Percentiles rank a stretch among this genome's conserved stretches.
Evolutionary conservation across 2,329 filamentous ascomycete species (phyloP).

Genomic region (Lachnellula arida): DNA sequence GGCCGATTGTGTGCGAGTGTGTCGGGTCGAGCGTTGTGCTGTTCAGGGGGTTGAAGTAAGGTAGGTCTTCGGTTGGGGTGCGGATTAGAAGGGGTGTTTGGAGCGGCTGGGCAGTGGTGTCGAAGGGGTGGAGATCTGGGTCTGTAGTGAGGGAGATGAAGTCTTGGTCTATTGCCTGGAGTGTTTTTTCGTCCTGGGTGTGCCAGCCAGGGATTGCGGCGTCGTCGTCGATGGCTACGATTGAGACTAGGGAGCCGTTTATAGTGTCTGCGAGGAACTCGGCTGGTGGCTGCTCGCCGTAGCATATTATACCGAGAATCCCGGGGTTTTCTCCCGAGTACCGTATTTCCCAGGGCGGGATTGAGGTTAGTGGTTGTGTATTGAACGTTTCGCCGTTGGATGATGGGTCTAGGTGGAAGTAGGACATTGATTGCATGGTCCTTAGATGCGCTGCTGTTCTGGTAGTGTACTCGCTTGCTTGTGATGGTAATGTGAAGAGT

Average conservation of each 20-base stretch:
- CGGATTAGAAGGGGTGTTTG: conserved; percentile 30
- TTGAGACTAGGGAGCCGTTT: conserved; percentile 64
- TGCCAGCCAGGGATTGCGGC: conserved; percentile 42
- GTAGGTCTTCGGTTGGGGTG: conserved; percentile 50
- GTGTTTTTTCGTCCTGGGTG: background rate
- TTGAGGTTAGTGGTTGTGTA: conserved; percentile 48
- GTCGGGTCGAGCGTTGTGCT: conserved; percentile 55
- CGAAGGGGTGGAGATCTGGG: conserved; percentile 7
- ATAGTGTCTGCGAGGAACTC: conserved; percentile 59
- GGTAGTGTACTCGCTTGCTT: conserved; percentile 49
- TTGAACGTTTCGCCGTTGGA: conserved; percentile 32
- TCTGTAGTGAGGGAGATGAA: conserved; percentile 3
- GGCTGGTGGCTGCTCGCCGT: conserved; percentile 58
- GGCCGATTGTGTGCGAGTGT: conserved; percentile 54
- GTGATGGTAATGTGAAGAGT: conserved; percentile 54
- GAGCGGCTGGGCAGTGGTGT: conserved; percentile 2
- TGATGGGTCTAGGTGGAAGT: conserved; percentile 55
- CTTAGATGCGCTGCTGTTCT: conserved; percentile 62
- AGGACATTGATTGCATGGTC: conserved; percentile 74
- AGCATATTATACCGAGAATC: conserved; percentile 62
- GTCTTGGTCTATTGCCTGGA: background rate
- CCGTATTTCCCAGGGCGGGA: conserved; percentile 56
- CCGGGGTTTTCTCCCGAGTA: conserved; percentile 50
- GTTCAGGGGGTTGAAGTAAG: conserved; percentile 53
- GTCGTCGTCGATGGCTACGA: conserved; percentile 54